Evolutionary conservation across 768 basidiomycete genomes (phyloP), one percentile per base, ranked within the genome.

Genomic region (Hypholoma fasciculare): DNA sequence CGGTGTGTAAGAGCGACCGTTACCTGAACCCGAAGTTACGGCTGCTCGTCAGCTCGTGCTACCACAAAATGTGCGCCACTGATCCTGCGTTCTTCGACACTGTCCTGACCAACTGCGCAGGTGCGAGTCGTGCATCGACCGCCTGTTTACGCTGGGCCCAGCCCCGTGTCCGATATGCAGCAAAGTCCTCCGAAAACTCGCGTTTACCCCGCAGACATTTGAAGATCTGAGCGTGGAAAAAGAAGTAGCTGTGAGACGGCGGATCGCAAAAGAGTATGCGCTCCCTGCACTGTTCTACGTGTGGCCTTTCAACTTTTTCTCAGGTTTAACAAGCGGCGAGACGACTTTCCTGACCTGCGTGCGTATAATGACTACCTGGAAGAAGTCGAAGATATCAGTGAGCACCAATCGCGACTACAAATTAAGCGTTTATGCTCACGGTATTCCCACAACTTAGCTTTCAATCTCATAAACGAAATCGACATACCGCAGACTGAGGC

Each of bases 71-170:
- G 97, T 95, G 63, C 60, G 78, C 72, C 36, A 47, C 37, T 52
- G 16, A n/a, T 19, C 51, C 56, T 38, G 17, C 9, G 19, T 30
- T 34, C 40, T 57, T 39, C 14, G 20, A 38, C 49, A 5, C 37
- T 48, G 8, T 53, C 19, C 54, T 55, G 42, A 55, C 20, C 12
- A 40, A 30, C 46, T 53, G 38, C 19, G 60, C 60, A 96, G 95
- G 93, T 98, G 97, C 76, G 96, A 98, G 77, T 94, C 93, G 1
- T 99, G 97, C 72, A 97, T 99, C 66, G 97, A 98, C 72, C 86
- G 96, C 7, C 72, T 98, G 40, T 99, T 96, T 73, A 96, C 95
- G 1, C 83, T 98, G 4, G 96, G 96, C 2, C 96, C 97, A 2
- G 95, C 94, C 2, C 94, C 94, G 3, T 98, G 97, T 79, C 97